Conservation (phyloP, 2,329 filamentous ascomycete genomes). For the Beauveria varroae region DNA sequence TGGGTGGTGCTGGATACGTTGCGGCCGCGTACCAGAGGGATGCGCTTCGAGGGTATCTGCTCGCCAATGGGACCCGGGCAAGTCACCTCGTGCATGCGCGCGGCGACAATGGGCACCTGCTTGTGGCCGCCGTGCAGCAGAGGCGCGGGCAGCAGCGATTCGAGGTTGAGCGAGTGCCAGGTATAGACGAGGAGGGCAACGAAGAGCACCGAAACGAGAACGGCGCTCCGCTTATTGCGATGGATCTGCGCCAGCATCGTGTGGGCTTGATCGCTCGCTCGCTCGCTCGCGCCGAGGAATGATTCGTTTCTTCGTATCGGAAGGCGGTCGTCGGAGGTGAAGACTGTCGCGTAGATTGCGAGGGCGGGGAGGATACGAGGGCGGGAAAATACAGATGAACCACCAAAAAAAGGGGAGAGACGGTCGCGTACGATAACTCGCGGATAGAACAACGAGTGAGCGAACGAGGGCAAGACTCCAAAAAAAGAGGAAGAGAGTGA, state of each 20-base stretch:
- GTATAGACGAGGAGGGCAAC: slow-evolving; percentile 5
- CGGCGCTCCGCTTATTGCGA: slow-evolving; percentile 3
- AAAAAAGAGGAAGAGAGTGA: background rate
- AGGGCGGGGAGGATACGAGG: background rate
- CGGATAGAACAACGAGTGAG: background rate
- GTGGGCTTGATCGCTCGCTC: too few species aligned
- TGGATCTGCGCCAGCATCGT: slow-evolving; percentile 3
- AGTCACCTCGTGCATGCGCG: slow-evolving; percentile 7
- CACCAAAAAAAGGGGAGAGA: background rate
- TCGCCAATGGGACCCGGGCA: slow-evolving; percentile 4
- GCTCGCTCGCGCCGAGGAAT: too few species aligned
- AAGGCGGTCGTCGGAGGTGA: too few species aligned
- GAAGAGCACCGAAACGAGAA: slow-evolving; percentile 4
- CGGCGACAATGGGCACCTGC: background rate
- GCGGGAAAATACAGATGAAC: background rate
- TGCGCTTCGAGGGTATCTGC: background rate
- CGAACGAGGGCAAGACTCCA: background rate
- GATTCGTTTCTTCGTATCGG: too few species aligned
- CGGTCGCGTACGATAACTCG: background rate
- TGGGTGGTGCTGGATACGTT: slow-evolving; percentile 4
- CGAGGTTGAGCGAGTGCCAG: slow-evolving; percentile 9
- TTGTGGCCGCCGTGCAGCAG: background rate
- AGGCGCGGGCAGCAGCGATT: slow-evolving; percentile 8
- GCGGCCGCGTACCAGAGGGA: slow-evolving; percentile 9
- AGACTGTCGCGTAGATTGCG: background rate